Evolutionary conservation across 2,329 filamentous ascomycete species (phyloP).

Genomic region (Samsoniella hepiali): DNA sequence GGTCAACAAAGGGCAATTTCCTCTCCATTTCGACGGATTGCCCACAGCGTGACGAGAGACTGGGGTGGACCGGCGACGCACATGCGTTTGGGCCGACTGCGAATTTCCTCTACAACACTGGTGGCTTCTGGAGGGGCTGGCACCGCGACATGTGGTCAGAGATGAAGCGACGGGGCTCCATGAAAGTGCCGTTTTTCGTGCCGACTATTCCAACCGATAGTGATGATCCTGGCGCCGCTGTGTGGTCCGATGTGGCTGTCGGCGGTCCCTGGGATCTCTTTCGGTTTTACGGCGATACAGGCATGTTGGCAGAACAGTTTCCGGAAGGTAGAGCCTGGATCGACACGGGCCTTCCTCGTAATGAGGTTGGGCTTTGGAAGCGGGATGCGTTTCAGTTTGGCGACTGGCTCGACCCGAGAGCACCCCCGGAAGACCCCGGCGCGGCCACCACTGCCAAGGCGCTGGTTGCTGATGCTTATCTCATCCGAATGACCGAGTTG

Average conservation of each 20-base stretch:
- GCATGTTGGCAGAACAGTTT: conserved; percentile 37
- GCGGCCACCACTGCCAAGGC: conserved; percentile 38
- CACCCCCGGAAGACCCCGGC: conserved; percentile 39
- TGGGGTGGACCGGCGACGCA: conserved; percentile 53
- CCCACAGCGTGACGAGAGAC: conserved; percentile 52
- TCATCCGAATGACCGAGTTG: conserved; percentile 41
- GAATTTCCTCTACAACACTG: conserved; percentile 51
- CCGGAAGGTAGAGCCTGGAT: conserved; percentile 40
- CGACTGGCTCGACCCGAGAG: conserved; percentile 49
- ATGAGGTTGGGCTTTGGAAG: conserved; percentile 39
- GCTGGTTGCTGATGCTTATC: conserved; percentile 46
- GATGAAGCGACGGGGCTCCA: conserved; percentile 24
- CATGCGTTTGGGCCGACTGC: conserved; percentile 49
- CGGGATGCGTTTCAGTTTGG: conserved; percentile 36
- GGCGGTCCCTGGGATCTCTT: conserved; percentile 41
- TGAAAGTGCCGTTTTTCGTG: conserved; percentile 30
- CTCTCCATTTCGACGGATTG: conserved; percentile 56
- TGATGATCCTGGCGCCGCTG: conserved; percentile 15
- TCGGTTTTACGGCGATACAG: conserved; percentile 35
- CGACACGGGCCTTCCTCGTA: conserved; percentile 34
- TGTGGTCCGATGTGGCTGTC: conserved; percentile 20
- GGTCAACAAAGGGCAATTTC: conserved; percentile 59
- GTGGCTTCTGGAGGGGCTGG: conserved; percentile 50
- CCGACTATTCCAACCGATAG: conserved; percentile 28
- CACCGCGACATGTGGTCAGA: conserved; percentile 43